Evolutionary conservation across 2,329 filamentous ascomycete genomes (phyloP), one percentile per base, ranked within the genome.

Genomic region (Hypomyces perniciosus): DNA sequence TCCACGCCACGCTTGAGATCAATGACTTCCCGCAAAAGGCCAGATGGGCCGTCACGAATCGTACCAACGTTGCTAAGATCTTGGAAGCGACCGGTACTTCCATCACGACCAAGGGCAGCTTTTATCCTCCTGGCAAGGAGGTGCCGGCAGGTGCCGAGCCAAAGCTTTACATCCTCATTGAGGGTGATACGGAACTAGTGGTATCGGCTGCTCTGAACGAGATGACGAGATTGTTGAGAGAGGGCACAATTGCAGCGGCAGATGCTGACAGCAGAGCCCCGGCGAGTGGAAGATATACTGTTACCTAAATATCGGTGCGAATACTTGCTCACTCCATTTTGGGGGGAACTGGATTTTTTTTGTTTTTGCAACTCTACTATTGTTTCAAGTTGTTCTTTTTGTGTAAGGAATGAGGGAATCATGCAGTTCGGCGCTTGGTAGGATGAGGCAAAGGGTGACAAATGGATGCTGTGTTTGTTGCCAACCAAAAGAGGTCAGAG

Each of bases 21-120:
- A 99, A 99, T 70, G 93, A 99, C 71, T 97, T 97, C 70, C 93
- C 93, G 33, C 93, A 99, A 68, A 97, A 96, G 76, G 93, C 93
- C 57, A 83, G 93, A 61, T 99, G 93, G 93, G 92, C 90, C 8
- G 93, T 99, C 72, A 99, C 93, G 37, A 99, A 99, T 68, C 84
- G 93, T 57, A 97, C 93, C 34, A 99, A 99, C 63, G 93, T 99
- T 51, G 91, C 92, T 60, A 99, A 97, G 77, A 96, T 99, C 60
- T 79, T 99, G 57, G 93, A 99, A 64, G 82, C 88, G 8, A 96
- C 92, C 0, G 92, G 90, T 38, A 95, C 91, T 1, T 96, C 90
- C 6, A 99, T 99, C 67, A 99, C 93, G 0, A 96, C 90, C 41
- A 99, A 99, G 74, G 93, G 93, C 58, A 93, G 80, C 54, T 97